A percentile compares a stretch with the other conserved stretches of the same genome.
phyloP scores from a whole-genome alignment of 345 rosid species.

The Xanthoceras sorbifolium region DNA sequence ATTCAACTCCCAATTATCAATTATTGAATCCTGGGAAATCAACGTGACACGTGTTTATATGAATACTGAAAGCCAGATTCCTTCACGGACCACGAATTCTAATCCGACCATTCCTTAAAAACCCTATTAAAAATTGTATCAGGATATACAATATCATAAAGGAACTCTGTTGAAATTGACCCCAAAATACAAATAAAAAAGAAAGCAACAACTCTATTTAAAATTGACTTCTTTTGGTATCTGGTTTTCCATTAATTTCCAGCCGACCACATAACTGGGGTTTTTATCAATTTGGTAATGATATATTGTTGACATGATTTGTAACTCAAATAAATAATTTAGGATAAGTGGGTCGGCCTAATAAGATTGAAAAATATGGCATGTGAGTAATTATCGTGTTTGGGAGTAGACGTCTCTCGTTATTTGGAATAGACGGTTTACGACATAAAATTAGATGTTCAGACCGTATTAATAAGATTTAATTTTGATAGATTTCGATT shows the following conservation, averaged over 20 bases:
- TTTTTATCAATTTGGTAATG: background rate
- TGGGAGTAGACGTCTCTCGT: too few relatives aligned
- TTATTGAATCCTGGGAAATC: constrained; percentile 13
- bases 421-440: too few relatives aligned
- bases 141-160: background rate
- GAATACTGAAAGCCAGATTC: background rate
- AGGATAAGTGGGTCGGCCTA: too few relatives aligned
- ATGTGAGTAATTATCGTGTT: too few relatives aligned
- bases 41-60: constrained; percentile 18
- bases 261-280: background rate
- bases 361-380: too few relatives aligned
- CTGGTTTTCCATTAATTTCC: background rate
- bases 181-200: too few relatives aligned
- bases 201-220: background rate
- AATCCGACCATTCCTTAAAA: background rate
- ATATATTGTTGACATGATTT: too few relatives aligned
- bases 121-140: background rate
- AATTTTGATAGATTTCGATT: too few relatives aligned
- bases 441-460: too few relatives aligned
- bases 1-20: background rate
- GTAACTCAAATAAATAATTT: too few relatives aligned
- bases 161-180: background rate
- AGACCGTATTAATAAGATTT: too few relatives aligned
- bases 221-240: background rate
- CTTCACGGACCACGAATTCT: background rate